phyloP scores from a whole-genome alignment of 768 basidiomycete species.

The Hygrophorus pudorinus region DNA sequence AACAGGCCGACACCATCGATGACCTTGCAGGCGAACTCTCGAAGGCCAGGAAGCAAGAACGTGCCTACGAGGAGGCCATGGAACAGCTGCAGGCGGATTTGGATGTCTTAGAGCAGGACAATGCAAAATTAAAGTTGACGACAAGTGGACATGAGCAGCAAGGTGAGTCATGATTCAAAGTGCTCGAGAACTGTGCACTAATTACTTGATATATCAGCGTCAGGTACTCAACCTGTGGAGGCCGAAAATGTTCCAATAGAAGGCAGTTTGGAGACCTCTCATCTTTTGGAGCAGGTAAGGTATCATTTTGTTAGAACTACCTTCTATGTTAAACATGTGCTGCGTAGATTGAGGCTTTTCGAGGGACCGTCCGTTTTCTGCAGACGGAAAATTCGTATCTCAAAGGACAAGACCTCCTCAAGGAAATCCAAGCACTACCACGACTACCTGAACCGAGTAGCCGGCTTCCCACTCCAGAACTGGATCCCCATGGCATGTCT shows the following conservation, averaged over 20 bases:
- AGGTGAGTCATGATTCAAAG: slow-evolving; percentile 31
- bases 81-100: slow-evolving; percentile 87
- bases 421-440: slow-evolving; percentile 69
- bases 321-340: neutral
- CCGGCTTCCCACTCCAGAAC: slow-evolving; percentile 52
- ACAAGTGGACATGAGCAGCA: slow-evolving; percentile 62
- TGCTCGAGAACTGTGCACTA: neutral
- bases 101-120: slow-evolving; percentile 81
- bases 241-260: slow-evolving; percentile 60
- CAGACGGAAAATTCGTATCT: slow-evolving; percentile 89
- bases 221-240: slow-evolving; percentile 43
- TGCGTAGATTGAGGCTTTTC: slow-evolving; percentile 75
- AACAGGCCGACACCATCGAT: slow-evolving; percentile 73
- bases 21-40: slow-evolving; percentile 75
- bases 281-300: slow-evolving; percentile 77
- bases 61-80: slow-evolving; percentile 87
- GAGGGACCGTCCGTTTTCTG: slow-evolving; percentile 86
- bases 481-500: slow-evolving; percentile 53
- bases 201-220: slow-evolving; percentile 16
- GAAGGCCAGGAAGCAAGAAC: slow-evolving; percentile 81
- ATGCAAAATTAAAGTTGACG: slow-evolving; percentile 66
- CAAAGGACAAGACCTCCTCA: slow-evolving; percentile 84
- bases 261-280: slow-evolving; percentile 77
- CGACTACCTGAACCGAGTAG: slow-evolving; percentile 40
- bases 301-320: neutral